Evolutionary conservation across 75 land plant species (phyloP), one percentile per base, ranked within the genome.

Genomic region (Cupressus sempervirens): DNA sequence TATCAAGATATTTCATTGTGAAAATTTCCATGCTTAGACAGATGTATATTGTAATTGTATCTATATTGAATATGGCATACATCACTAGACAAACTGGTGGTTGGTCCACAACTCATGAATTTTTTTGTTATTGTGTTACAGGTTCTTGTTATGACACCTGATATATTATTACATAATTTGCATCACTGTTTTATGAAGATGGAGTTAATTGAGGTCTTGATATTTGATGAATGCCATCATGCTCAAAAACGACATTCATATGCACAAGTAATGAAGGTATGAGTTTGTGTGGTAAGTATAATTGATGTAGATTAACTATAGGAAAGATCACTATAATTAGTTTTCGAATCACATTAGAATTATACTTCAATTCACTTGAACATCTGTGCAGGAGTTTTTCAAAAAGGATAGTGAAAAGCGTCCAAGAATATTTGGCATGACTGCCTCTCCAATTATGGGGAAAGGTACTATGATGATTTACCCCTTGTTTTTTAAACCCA

Each of bases 181-280:
- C 88, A 82, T 13, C 99, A 97, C 81, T 91, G 94, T 83, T 94
- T 92, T 52, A 90, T 98, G 73, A 94, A 84, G 77, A 92, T 93
- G 92, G 98, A 95, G 53, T 68, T 38, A 3, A 91, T 98, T 82
- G 90, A 94, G 43, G 89, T 98, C 13, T 85, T 98, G 84, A 93
- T 98, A 84, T 94, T 98, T 87, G 99, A 98, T 88, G 99, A 98
- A 88, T 98, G 99, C 74, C 99, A 98, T 91, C 98, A 98, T 93
- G 97, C 97, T 50, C 87, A 90, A 67, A 93, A 91, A 84, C 84
- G 90, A 35, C 99, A 98, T 92, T 95, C 98, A 73, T 98, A 96
- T 94, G 98, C 98, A 38, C 89, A 89, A 85, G 95, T 98, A 80
- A 98, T 96, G 99, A 89, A 86, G 92, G 99, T 98, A 83, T 58